Evolutionary conservation across 78 protist genomes (phyloP), one percentile per base, ranked within the genome.

Genomic region (Dictyostelium citrinum): DNA sequence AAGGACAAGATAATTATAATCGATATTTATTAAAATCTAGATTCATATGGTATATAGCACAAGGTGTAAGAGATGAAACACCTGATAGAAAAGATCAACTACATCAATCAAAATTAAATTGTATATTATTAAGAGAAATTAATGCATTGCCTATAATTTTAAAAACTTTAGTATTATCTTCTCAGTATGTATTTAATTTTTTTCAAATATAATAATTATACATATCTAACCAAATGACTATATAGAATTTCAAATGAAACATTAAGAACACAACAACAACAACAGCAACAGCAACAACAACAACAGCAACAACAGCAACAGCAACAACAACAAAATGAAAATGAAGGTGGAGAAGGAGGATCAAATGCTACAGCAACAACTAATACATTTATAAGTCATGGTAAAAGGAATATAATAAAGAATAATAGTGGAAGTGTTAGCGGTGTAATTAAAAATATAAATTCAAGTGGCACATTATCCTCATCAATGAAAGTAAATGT

Each of bases 151-250:
- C 93, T 33, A 46, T 78, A 9, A 3, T 88, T 67, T 49, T 78
- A 37, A 76, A 88, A 68, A 35, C 81, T 27, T 78, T 88, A 49
- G 24, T 86, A 74, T 29, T 86, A n/a, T 24, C 84, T n/a, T 86
- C 92, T 55, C 78, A 84, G 91, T 84, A 84, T 51, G 91, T 60
- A 5, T n/a, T n/a, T n/a, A n/a, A n/a, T n/a, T n/a, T n/a, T n/a
- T n/a, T n/a, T n/a, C n/a, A n/a, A n/a, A n/a, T n/a, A n/a, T 39
- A 39, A 39, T 39, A 3, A 39, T 39, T 39, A 39, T 39, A 1
- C 43, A 39, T 39, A 17, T 76, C 29, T n/a, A 9, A 12, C 22
- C 27, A 35, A 51, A 51, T 51, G 17, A 51, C 7, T 51, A 7
- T 35, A 17, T 49, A 78, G 83, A 78, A 51, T 78, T 16, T 78